Evolutionary conservation across 208 protist genomes (phyloP), one percentile per base, ranked within the genome.

Genomic region (Leishmania turanica): DNA sequence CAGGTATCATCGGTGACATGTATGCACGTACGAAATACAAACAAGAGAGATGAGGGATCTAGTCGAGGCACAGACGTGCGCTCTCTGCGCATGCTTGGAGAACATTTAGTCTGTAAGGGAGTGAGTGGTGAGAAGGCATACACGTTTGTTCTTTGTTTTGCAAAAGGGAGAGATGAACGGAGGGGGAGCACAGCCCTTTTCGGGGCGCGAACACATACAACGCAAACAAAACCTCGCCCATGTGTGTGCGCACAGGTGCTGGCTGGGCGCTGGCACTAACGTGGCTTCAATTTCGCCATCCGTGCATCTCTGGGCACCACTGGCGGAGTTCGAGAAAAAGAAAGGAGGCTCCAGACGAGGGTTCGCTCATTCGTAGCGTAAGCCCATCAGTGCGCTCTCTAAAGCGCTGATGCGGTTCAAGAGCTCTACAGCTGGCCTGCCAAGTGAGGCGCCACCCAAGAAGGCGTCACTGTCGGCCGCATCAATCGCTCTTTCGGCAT

Each of bases 371-470:
- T 84, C 81, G 70, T 84, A 84, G 11, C 70, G 81, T 19, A 72
- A 53, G 0, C 81, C 81, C 76, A 84, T 84, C 47, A 80, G 24
- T 42, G 76, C 76, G 11, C 76, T 72, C 45, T 79, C 76, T 53
- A 79, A 15, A 7, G 13, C 27, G 64, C 76, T 31, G 34, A 79
- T 79, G 34, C 64, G 64, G 9, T 47, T 49, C 15, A 71, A 72
- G 1, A 79, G 49, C 24, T 47, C 62, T 27, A 42, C 9, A 31
- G 42, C 40, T 7, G 53, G 9, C 42, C 60, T 24, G 53, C 53
- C 72, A 76, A 37, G 69, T 54, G 42, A 53, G 17, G 69, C 69
- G 21, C 13, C 27, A 34, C 11, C 3, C 69, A 53, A 45, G 24
- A 73, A 34, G 34, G 58, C 19, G 31, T 19, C 15, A 40, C 17